These are phyloP conservation scores for Chrysoporthe deuterocubensis DNA, from an alignment of 2,329 filamentous ascomycete genomes.

Conservation along the genomic window DNA sequence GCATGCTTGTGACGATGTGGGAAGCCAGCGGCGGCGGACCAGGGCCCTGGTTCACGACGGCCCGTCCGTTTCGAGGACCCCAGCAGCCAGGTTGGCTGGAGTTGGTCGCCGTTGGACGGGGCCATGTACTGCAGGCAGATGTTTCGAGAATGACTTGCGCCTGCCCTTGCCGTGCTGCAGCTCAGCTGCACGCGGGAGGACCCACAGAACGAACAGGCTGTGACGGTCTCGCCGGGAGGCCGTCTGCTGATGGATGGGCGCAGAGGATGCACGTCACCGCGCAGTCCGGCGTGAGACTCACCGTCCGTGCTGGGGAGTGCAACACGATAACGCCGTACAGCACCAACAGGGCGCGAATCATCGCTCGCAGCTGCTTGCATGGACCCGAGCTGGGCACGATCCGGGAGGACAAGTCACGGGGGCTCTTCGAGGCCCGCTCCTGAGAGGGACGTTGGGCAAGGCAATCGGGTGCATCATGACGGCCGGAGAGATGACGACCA, in stretches of 20 bases:
- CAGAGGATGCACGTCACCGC: not conserved
- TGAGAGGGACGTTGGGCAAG: not conserved
- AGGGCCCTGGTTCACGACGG: not conserved
- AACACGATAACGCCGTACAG: not conserved
- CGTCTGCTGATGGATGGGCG: not conserved
- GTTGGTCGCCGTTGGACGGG: not conserved
- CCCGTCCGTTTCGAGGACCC: not conserved
- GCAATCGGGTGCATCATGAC: not conserved
- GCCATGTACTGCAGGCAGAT: not conserved
- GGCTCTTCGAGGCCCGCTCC: not conserved
- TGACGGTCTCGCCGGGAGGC: not conserved
- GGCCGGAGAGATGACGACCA: not conserved
- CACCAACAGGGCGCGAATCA: no score
- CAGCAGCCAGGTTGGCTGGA: not conserved
- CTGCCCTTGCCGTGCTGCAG: not conserved
- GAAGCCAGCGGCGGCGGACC: not conserved
- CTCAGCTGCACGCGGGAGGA: not conserved
- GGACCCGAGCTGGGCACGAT: not conserved
- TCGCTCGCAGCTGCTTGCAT: not conserved
- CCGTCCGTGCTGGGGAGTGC: not conserved
- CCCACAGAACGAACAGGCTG: not conserved
- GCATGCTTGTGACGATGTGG: not conserved
- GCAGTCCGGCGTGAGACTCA: not conserved
- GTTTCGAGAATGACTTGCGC: not conserved
- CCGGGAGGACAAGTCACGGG: not conserved